Evolutionary conservation across 768 basidiomycete genomes (phyloP).

Genomic region (Cystofilobasidium bisporidii): DNA sequence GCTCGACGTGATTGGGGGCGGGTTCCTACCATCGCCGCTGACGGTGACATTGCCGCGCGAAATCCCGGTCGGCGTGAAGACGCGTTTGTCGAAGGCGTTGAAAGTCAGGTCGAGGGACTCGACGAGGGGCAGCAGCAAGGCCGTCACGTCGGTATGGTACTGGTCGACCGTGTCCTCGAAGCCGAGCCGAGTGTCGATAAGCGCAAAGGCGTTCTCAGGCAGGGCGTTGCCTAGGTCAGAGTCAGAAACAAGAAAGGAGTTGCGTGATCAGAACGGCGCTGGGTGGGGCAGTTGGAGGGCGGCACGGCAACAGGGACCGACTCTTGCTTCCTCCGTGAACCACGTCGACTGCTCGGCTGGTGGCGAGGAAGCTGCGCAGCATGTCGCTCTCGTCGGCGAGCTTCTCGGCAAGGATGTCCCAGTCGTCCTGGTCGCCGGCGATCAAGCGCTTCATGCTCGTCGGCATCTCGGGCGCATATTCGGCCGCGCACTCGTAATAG

Average conservation of each 20-base stretch:
- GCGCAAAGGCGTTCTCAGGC: neutral
- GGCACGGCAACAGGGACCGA: neutral
- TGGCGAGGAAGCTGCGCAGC: slow-evolving; percentile 2
- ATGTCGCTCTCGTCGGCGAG: neutral
- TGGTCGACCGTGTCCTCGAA: neutral
- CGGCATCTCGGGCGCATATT: slow-evolving; percentile 9
- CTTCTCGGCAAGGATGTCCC: neutral
- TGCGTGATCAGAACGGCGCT: too few species aligned
- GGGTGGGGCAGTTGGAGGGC: neutral
- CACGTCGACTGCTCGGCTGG: neutral
- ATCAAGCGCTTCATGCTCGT: neutral
- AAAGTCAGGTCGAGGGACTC: neutral
- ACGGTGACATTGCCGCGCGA: neutral
- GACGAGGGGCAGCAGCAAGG: neutral
- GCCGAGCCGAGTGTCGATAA: neutral
- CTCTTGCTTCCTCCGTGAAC: neutral
- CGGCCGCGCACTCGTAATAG: slow-evolving; percentile 10
- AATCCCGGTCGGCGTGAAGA: neutral
- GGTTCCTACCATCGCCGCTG: neutral
- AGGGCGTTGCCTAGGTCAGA: neutral
- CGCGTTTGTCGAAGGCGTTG: neutral
- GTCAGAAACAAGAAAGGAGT: too few species aligned
- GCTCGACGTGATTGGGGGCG: neutral
- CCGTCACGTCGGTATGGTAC: neutral
- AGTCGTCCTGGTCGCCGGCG: neutral